A percentile compares a stretch with the other conserved stretches of the same genome.
Evolutionary conservation across 257 asterid species (phyloP).

Genomic region (Solanum boliviense): DNA sequence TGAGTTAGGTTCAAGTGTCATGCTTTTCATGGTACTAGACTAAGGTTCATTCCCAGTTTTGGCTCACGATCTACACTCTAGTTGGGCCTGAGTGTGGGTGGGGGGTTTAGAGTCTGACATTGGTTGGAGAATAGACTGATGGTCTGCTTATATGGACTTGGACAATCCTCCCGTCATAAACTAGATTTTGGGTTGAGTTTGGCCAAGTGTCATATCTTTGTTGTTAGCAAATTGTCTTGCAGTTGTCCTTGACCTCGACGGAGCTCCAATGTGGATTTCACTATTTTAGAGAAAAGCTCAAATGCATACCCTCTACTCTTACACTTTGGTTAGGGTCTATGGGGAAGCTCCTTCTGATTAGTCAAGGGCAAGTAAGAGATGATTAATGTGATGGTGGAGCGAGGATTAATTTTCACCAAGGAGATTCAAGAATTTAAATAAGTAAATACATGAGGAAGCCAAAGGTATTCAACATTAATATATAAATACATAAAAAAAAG

Average conservation of each 20-base stretch:
- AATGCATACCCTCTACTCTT: not conserved
- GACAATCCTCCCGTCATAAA: not conserved
- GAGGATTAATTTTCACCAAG: not conserved
- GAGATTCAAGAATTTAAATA: not conserved
- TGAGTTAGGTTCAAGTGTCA: not conserved
- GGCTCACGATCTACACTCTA: not conserved
- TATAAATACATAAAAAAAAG: not conserved
- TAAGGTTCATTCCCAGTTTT: not conserved
- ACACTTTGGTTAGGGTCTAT: not conserved
- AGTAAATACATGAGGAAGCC: not conserved
- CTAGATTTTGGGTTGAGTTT: not conserved
- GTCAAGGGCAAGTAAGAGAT: not conserved
- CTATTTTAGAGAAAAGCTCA: not conserved
- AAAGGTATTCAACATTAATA: not conserved
- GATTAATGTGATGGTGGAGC: not conserved
- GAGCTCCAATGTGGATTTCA: not conserved
- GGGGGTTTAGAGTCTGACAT: not conserved
- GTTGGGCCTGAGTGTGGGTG: not conserved
- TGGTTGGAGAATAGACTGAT: not conserved
- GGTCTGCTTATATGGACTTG: not conserved
- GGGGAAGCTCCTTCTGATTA: no score
- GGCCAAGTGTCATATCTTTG: not conserved
- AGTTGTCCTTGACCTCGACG: not conserved
- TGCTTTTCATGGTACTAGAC: not conserved
- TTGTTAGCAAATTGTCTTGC: not conserved